phyloP scores from a whole-genome alignment of 371 early-diverging fungal genomes.

The Funneliformis caledonium region DNA sequence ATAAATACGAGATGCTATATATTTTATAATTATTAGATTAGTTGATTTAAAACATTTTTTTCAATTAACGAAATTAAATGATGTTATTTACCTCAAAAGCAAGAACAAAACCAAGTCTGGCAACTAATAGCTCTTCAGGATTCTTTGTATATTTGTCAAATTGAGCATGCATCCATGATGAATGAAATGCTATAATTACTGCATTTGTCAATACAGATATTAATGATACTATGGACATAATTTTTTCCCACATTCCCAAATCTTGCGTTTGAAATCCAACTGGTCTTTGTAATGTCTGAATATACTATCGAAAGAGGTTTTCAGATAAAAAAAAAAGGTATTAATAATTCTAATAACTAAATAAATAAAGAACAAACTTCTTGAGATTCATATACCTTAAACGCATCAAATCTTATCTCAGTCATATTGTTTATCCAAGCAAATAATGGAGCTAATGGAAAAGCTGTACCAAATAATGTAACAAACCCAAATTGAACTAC shows the following conservation, averaged over 20 bases:
- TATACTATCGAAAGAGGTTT: conserved; percentile 38
- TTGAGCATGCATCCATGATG: conserved; percentile 45
- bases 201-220: conserved; percentile 61
- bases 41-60: neutral
- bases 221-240: conserved; percentile 49
- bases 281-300: conserved; percentile 45
- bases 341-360: neutral
- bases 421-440: conserved; percentile 61
- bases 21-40: too few species aligned
- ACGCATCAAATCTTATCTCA: conserved; percentile 61
- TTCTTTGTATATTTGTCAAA: conserved; percentile 31
- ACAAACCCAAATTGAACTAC: conserved; percentile 70
- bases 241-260: conserved; percentile 50
- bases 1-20: conserved; percentile 50
- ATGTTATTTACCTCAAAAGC: conserved; percentile 53
- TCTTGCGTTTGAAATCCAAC: conserved; percentile 52
- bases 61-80: neutral
- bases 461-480: conserved; percentile 61
- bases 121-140: conserved; percentile 44
- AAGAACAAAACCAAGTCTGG: conserved; percentile 52
- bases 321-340: neutral
- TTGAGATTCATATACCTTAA: conserved; percentile 41
- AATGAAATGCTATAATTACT: conserved; percentile 60
- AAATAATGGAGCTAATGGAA: conserved; percentile 69
- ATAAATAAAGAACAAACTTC: neutral